Base-by-base conservation (phyloP, 73 alveolate species). In the Urostyla sp. region DNA sequence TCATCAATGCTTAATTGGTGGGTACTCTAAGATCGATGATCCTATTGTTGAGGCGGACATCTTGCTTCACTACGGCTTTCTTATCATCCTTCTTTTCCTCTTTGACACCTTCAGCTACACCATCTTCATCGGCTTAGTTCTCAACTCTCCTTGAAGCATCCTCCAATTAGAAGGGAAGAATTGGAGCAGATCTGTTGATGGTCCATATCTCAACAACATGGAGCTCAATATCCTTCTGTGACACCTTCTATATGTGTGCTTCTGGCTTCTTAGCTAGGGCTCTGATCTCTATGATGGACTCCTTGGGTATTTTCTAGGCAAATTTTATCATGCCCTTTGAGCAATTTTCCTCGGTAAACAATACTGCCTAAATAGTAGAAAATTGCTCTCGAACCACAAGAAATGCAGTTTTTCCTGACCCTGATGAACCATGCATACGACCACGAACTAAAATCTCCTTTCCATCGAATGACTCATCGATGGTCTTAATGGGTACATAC, bases 1-100 rank as follows among this genome's bases (percentile, higher is more conserved):
- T 89, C 90, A 96, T 90, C 32, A 97, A 81, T 7, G 99, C 99
- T 75, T 90, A 93, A 58, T 97, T 97, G 48, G 99, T 91, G 49
- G 99, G 99, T 21, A 97, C 97, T 87, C 99, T 90, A 20, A 97
- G 80, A 61, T 97, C 99, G 48, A 97, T 80, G 35, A 95, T 91
- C 67, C 99, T 88, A 74, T 95, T 95, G 87, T 97, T 97, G 43
- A 97, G 88, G 80, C 99, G 88, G 26, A 98, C 93, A 38, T 97
- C 91, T 90, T 92, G 94, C 49, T 82, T 69, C 13, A 94, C 98
- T 7, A 85, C 88, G 44, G 92, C 94, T 3, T 6, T 21, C 20
- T 36, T 36, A 20, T 35, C 76, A 63, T 79, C 94, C 80, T 89
- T 84, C 54, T 84, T 72, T 74, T 90, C 95, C 80, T 94, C 95